A percentile compares a stretch with the other conserved stretches of the same genome.
These are phyloP conservation scores for Spergularia marina DNA, from an alignment of 148 eudicot genomes.

Conservation along the genomic window DNA sequence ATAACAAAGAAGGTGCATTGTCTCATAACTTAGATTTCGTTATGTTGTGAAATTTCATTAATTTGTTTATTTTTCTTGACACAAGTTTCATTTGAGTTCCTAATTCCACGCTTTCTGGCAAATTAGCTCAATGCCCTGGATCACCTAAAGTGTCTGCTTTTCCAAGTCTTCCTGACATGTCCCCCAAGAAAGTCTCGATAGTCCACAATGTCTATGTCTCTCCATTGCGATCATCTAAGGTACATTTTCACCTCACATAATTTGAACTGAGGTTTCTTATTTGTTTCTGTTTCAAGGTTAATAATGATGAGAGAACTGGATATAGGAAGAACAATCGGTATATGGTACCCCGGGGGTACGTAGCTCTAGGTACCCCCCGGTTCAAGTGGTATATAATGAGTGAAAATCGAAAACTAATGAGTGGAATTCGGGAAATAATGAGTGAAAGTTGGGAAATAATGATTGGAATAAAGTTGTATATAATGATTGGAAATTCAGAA, in stretches of 20 bases:
- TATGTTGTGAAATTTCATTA: no score
- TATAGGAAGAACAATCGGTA: background rate
- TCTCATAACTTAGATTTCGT: background rate
- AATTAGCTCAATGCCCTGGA: constrained; percentile 66
- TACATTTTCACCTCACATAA: constrained; percentile 26
- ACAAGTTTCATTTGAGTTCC: background rate
- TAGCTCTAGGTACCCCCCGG: no score
- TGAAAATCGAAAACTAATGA: no score
- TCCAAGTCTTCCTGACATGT: constrained; percentile 96
- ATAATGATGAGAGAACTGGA: background rate
- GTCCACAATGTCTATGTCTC: constrained; percentile 88
- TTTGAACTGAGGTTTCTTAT: background rate
- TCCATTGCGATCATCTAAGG: constrained; percentile 95
- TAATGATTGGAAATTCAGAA: no score
- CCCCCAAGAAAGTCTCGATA: constrained; percentile 90
- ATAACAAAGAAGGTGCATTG: constrained; percentile 47
- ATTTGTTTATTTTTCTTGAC: background rate
- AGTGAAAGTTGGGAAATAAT: no score
- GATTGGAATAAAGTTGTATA: no score
- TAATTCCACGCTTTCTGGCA: constrained; percentile 16
- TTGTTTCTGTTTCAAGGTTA: background rate
- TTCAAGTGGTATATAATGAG: no score
- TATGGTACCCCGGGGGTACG: no score
- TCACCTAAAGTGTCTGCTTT: constrained; percentile 81
- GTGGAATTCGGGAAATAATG: no score